Evolutionary conservation across 2,329 filamentous ascomycete genomes (phyloP), one percentile per base, ranked within the genome.

Genomic region (Venturia nashicola): DNA sequence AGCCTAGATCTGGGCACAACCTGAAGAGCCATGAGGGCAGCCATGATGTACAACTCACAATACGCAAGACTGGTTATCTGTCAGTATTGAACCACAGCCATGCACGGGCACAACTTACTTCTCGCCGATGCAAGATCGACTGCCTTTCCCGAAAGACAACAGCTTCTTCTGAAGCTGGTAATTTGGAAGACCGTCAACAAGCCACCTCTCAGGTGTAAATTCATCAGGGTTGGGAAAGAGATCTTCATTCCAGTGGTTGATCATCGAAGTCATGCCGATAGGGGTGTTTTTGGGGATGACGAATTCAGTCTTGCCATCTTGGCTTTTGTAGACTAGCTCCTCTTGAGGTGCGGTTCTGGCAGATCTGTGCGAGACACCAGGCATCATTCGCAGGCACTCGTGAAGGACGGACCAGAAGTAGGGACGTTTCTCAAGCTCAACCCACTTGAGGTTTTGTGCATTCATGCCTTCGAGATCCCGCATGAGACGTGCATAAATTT

Each of bases 91-190:
- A 11, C 7, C 32, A 59, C 18, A n/a, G 27, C 11, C 32, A 7
- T n/a, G 14, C 6, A 59, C 32, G 55, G 9, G 8, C 12, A 39
- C 12, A 3, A 59, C 32, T 39, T 27, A 39, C 55, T 80, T 77
- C 55, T 77, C 76, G 18, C 79, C 79, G 11, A 78, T 71, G 65
- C 79, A 82, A 68, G 75, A 75, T 23, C 79, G 70, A 7, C 72
- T 75, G 0, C 78, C 79, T 48, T 71, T 73, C 27, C 71, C 70
- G 62, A 79, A 78, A 0, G 72, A 64, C 8, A 77, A 70, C 44
- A 77, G 65, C 62, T 76, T 76, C 32, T 69, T 70, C 32, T 75
- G 68, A n/a, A 63, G 61, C 32, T 48, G 43, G 9, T 57, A 34
- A 9, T 57, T 48, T 23, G 23, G 23, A 18, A 43, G 46, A 16